Conservation (phyloP, 148 eudicot species). For the Rhododendron ovatum region DNA sequence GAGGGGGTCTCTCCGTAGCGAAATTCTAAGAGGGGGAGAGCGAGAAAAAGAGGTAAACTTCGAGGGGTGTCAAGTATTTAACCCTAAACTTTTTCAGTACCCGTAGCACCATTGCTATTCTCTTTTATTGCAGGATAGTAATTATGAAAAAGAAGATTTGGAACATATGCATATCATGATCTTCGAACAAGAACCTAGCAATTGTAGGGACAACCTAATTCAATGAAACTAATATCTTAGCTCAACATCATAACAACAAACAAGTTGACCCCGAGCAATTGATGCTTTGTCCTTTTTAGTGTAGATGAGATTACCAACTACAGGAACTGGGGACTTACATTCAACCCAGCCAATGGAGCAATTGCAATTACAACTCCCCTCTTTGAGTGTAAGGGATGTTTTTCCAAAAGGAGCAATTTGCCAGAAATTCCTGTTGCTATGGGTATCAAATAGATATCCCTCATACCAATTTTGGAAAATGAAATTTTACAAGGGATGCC, state of each 20-base stretch:
- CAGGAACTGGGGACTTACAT: conserved; percentile 36
- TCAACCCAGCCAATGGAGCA: conserved; percentile 51
- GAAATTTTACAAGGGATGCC: conserved; percentile 52
- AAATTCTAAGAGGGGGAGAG: too few relatives aligned
- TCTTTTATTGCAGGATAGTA: background rate
- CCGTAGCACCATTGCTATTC: background rate
- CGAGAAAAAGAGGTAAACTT: too few relatives aligned
- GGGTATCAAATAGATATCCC: conserved; percentile 50
- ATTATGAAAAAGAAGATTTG: background rate
- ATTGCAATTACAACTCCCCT: conserved; percentile 41
- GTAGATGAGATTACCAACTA: background rate
- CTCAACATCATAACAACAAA: background rate
- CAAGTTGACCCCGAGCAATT: background rate
- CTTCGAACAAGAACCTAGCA: background rate
- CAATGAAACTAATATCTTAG: background rate
- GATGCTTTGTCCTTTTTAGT: background rate
- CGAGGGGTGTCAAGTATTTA: too few relatives aligned
- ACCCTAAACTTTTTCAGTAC: background rate
- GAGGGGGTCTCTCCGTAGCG: too few relatives aligned
- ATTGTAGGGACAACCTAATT: background rate
- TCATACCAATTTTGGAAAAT: conserved; percentile 39
- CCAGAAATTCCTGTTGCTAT: conserved; percentile 38
- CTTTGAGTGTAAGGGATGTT: conserved; percentile 48
- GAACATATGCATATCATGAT: background rate
- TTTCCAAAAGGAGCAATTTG: conserved; percentile 49